Evolutionary conservation across 257 asterid genomes (phyloP), one percentile per base, ranked within the genome.

Genomic region (Primulina huaijiensis): DNA sequence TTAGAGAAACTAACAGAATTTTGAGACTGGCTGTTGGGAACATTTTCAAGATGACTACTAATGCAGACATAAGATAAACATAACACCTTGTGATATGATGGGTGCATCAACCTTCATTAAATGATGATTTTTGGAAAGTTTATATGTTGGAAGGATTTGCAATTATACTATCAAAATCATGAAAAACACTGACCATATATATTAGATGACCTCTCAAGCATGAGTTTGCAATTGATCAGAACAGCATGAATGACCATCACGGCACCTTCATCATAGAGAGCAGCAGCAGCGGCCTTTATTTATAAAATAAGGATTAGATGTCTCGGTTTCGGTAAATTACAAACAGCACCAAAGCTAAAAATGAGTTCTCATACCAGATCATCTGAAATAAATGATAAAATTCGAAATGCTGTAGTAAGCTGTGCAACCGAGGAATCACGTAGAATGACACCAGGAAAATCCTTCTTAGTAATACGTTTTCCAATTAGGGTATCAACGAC

Each of bases 231-330:
- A 80, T 89, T 87, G 78, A 94, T 89, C 64, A 91, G 20, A 75
- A 94, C 86, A 37, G 97, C 99, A 91, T 94, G 99, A 77, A 91
- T 69, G 76, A 94, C 93, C 97, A 91, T 88, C 59, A 91, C 92
- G 72, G 96, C 96, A 12, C 97, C 99, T 83, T 91, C 99, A 72
- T 83, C 96, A 63, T 89, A 94, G 68, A 94, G 96, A 72, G 90
- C 83, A 76, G 96, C 96, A 84, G 93, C 88, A 71, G 75, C 95
- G 72, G 84, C 87, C 99, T 94, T 77, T 58, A 76, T 61, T 79
- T 69, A 67, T 27, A 71, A 78, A 50, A 79, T 11, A 73, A 78
- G 74, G 30, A 63, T 74, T 77, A 79, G 82, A 68, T 62, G 83
- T 64, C 62, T 69, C 40, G 56, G 60, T 34, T 33, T 69, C 69